Base-by-base conservation (phyloP, 2,329 filamentous ascomycete genomes). In the Fusarium buharicum region DNA sequence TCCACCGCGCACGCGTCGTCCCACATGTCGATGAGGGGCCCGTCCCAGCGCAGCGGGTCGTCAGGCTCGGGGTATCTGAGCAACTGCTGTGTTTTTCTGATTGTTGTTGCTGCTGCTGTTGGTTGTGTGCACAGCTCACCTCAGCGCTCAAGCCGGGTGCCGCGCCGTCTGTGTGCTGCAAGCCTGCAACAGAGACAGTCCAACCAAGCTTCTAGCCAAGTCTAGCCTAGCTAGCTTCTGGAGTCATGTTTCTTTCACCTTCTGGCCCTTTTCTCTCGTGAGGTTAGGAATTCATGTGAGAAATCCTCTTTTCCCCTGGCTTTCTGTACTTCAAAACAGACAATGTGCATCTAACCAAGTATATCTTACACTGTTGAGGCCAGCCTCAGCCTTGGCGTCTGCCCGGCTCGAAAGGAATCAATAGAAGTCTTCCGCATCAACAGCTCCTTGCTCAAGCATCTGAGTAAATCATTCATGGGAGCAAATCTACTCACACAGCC, bases 261-360 rank as follows among this genome's bases (percentile, higher is more conserved):
- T 68, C 57, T 55, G 45, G 61, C 53, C 58, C 55, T 64, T 59
- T 65, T 66, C 67, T 52, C 49, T 66, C 57, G 59, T 67, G 53
- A 54, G 55, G 54, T 60, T 64, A 54, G 36, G 43, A 30, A 40
- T 45, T 49, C 37, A 49, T 12, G 47, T 28, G 54, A 39, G 44
- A 51, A 48, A 51, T 40, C 30, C 22, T 47, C 36, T 38, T 37
- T 38, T 37, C 47, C 28, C 50, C 33, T 36, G 43, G 28, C n/a
- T 28, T 34, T 45, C 16, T n/a, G 40, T 31, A 34, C 20, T 64
- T 36, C 27, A 62, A 50, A 43, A 50, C 49, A 62, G 44, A 50
- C 45, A 44, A 50, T 40, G 40, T 44, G 39, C 37, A 44, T 58
- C 59, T 58, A 46, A 47, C 22, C 52, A 48, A 50, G 10, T 46